A percentile compares a stretch with the other conserved stretches of the same genome.
phyloP scores from a whole-genome alignment of 768 basidiomycete genomes.

The Hericium alpestre region DNA sequence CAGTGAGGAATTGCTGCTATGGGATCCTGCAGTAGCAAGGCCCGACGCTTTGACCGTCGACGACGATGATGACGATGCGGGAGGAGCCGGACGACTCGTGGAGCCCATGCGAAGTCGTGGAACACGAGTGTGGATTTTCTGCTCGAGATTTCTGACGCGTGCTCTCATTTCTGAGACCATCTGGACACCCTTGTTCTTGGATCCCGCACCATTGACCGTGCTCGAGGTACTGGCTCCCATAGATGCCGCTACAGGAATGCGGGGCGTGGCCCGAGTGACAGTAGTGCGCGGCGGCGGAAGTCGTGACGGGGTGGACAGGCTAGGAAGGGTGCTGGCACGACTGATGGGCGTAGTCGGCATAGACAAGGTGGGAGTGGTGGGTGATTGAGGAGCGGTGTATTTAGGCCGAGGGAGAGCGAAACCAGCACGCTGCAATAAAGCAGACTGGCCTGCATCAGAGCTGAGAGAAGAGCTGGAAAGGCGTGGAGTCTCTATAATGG shows the following conservation, averaged over 20 bases:
- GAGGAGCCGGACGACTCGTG: slow-evolving; percentile 39
- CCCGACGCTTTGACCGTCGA: slow-evolving; percentile 8
- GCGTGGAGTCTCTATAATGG: slow-evolving; percentile 5
- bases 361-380: slow-evolving; percentile 3
- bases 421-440: slow-evolving; percentile 41
- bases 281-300: slow-evolving; percentile 39
- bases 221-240: slow-evolving; percentile 22
- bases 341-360: slow-evolving; percentile 33
- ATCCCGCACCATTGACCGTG: slow-evolving; percentile 30
- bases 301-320: slow-evolving; percentile 36
- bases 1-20: slow-evolving; percentile 4
- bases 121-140: slow-evolving; percentile 81
- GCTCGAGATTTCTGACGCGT: slow-evolving; percentile 63
- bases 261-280: slow-evolving; percentile 19
- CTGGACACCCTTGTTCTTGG: slow-evolving; percentile 75
- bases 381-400: slow-evolving; percentile 25
- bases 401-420: slow-evolving; percentile 30
- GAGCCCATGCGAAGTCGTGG: slow-evolving; percentile 78
- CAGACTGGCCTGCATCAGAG: slow-evolving; percentile 31
- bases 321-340: slow-evolving; percentile 44
- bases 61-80: slow-evolving; percentile 13
- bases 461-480: slow-evolving; percentile 10
- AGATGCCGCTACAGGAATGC: slow-evolving; percentile 19
- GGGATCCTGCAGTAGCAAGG: slow-evolving; percentile 1
- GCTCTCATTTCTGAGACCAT: slow-evolving; percentile 92